Evolutionary conservation across 345 rosid genomes (phyloP).

Genomic region (Euphorbia tirucalli): DNA sequence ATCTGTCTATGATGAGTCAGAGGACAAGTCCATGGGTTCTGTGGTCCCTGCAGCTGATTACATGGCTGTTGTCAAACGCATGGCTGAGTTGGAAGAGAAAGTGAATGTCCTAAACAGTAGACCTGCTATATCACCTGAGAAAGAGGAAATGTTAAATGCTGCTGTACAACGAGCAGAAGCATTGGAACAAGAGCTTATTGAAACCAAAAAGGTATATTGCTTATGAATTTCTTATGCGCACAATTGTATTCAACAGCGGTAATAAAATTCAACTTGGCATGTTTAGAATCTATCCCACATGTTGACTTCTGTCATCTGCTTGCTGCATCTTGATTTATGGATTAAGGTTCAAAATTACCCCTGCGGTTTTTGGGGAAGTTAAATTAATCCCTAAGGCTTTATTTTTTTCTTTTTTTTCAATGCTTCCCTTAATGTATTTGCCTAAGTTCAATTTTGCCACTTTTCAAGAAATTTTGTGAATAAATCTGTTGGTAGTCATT

Average conservation of each 20-base stretch:
- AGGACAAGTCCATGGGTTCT: slow-evolving; percentile 29
- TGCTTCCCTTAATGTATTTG: no score
- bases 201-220: slow-evolving; percentile 68
- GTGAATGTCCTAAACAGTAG: slow-evolving; percentile 47
- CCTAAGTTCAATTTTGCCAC: no score
- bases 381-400: no score
- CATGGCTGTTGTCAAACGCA: slow-evolving; percentile 59
- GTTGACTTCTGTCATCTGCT: no score
- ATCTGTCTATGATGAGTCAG: slow-evolving; percentile 41
- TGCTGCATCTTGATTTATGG: no score
- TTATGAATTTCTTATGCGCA: background rate
- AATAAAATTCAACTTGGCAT: background rate
- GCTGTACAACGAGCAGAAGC: slow-evolving; percentile 60
- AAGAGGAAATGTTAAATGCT: slow-evolving; percentile 74
- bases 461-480: no score
- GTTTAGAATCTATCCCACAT: no score
- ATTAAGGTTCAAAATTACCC: no score
- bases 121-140: slow-evolving; percentile 68
- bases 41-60: slow-evolving; percentile 49
- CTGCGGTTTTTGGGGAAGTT: no score
- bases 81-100: slow-evolving; percentile 81
- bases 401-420: no score
- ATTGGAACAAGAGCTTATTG: slow-evolving; percentile 76
- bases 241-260: background rate
- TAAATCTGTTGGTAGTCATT: no score